Evolutionary conservation across 495 filamentous ascomycete species (phyloP).

Genomic region (Trichoderma orchidacearum): DNA sequence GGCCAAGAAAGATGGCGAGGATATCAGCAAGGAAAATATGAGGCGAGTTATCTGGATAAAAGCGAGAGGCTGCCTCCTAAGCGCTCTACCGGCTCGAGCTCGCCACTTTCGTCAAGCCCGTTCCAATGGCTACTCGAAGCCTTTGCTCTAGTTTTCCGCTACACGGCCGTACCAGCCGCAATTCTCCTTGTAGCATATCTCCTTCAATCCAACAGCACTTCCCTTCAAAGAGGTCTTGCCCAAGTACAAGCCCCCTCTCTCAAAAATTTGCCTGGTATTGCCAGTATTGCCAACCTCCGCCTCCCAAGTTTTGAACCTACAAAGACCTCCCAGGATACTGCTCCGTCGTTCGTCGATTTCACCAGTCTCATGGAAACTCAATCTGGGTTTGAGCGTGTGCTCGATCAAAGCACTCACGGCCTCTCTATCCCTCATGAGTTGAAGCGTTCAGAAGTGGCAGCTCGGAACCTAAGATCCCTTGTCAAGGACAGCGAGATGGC

Average conservation of each 20-base stretch:
- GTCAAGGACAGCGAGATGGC: conserved; percentile 34
- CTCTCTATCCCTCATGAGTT: conserved; percentile 51
- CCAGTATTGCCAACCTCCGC: conserved; percentile 40
- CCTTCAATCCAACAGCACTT: conserved; percentile 13
- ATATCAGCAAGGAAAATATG: background rate
- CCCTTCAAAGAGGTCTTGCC: background rate
- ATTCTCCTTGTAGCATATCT: conserved; percentile 39
- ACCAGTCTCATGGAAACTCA: conserved; percentile 54
- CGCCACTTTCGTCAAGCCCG: conserved; percentile 14
- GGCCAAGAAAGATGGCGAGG: background rate
- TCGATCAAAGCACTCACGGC: conserved; percentile 44
- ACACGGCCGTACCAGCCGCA: conserved; percentile 40
- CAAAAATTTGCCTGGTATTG: conserved; percentile 21
- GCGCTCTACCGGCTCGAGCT: conserved; percentile 10
- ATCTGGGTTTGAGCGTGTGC: conserved; percentile 47
- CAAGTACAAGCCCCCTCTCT: background rate
- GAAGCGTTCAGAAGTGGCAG: conserved; percentile 55
- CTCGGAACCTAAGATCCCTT: conserved; percentile 58
- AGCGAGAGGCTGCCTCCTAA: background rate
- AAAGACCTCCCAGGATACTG: background rate
- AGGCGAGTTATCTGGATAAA: background rate
- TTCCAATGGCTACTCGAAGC: conserved; percentile 33
- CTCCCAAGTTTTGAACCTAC: conserved; percentile 43
- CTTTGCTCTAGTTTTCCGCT: conserved; percentile 32
- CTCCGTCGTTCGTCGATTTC: conserved; percentile 37